Evolutionary conservation across 2,329 filamentous ascomycete species (phyloP).

Genomic region (Venturia pyrina): DNA sequence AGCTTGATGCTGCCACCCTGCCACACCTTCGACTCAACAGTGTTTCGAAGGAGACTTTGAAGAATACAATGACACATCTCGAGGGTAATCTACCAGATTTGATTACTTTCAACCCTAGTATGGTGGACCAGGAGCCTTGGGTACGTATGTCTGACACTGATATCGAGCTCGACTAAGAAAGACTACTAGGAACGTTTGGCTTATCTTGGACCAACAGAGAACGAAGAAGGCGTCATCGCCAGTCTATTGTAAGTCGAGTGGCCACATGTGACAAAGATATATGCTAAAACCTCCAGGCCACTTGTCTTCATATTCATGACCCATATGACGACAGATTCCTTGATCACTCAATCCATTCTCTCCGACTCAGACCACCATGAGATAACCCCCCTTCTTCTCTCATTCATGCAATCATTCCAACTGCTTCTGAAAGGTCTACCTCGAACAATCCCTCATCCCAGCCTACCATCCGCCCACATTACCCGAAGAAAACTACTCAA

Average conservation of each 20-base stretch:
- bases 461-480: slow-evolving; percentile 12
- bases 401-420: slow-evolving; percentile 6
- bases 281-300: slow-evolving; percentile 4
- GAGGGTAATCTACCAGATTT: slow-evolving; percentile 12
- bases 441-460: slow-evolving; percentile 10
- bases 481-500: slow-evolving; percentile 9
- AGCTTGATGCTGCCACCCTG: background rate
- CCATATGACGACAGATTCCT: slow-evolving; percentile 5
- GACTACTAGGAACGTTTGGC: slow-evolving; percentile 1
- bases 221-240: slow-evolving; percentile 6
- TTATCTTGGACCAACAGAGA: background rate
- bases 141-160: background rate
- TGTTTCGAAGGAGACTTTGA: background rate
- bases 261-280: background rate
- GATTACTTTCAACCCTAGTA: slow-evolving; percentile 12
- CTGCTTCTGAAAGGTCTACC: slow-evolving; percentile 10
- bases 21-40: background rate
- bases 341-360: slow-evolving; percentile 9
- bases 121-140: slow-evolving; percentile 14
- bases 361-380: slow-evolving; percentile 7
- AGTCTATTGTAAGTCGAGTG: slow-evolving; percentile 8
- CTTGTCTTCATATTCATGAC: slow-evolving; percentile 11
- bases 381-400: slow-evolving; percentile 7
- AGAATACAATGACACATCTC: background rate
- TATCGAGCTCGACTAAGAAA: background rate